These are phyloP conservation scores for Capsicum baccatum DNA, from an alignment of 257 asterid species.

Conservation along the genomic window DNA sequence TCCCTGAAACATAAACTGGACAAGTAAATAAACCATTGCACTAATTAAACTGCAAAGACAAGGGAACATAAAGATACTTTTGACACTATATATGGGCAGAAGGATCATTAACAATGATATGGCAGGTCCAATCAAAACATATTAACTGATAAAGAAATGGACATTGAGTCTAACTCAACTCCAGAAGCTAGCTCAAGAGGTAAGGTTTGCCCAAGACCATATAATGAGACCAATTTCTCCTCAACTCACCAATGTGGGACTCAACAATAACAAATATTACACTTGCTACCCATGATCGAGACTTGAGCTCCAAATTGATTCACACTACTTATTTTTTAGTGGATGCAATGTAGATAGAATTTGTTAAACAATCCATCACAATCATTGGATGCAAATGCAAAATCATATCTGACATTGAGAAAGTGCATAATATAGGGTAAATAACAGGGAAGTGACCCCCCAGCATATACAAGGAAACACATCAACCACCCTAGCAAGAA, in stretches of 20 bases:
- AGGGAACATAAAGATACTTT: not conserved
- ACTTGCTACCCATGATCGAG: not conserved
- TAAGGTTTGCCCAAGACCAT: not conserved
- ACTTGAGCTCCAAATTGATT: not conserved
- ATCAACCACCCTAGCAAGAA: not conserved
- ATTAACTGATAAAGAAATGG: not conserved
- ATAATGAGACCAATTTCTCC: not conserved
- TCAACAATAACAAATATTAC: not conserved
- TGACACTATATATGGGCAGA: not conserved
- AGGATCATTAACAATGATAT: not conserved
- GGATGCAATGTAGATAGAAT: not conserved
- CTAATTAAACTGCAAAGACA: not conserved
- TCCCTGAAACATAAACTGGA: not conserved
- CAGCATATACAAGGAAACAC: slow-evolving; percentile 11
- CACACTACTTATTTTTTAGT: not conserved
- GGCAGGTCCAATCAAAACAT: slow-evolving; percentile 17
- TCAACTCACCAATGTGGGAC: not conserved
- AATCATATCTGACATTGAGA: not conserved
- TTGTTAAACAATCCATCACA: not conserved
- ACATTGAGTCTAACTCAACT: not conserved
- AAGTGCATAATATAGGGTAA: not conserved
- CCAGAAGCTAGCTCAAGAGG: not conserved
- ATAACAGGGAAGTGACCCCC: not conserved
- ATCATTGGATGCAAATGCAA: not conserved
- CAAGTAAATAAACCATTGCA: not conserved